Evolutionary conservation across 495 filamentous ascomycete species (phyloP), one percentile per base, ranked within the genome.

Genomic region (Hypoxylon lienhwacheense): DNA sequence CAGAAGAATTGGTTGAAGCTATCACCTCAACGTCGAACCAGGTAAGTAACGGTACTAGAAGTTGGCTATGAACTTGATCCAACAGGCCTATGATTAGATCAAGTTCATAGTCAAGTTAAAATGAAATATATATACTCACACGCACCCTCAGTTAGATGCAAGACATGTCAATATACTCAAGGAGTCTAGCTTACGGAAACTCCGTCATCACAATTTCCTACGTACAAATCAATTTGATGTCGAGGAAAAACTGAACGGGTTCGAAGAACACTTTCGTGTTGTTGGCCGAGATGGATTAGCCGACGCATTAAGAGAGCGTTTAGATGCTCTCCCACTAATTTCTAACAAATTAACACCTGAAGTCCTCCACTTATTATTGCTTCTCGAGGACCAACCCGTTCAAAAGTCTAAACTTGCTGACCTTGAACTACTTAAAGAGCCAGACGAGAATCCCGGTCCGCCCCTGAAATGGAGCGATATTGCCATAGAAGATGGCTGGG

Each of bases 221-320:
- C 83, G 90, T 25, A 89, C 85, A 0, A 93, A 97, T 71, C 92
- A 95, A 61, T 98, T 97, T 66, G 89, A 89, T 22, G 83, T 96
- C 8, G 70, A 81, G 17, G 78, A 79, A 12, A 83, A 80, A 25
- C 77, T 95, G 4, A 81, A 85, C 16, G 93, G 93, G 2, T 76
- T 95, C 12, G 87, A 90, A 54, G 93, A 98, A 69, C 92, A 92
- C 60, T 95, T 95, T 66, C 80, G 82, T 29, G 77, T 97, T 37
- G 74, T 87, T 22, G 84, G 87, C 67, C 79, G 84, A 49, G 91
- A 96, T 65, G 81, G 84, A 11, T 69, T 96, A 19, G 90, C 89
- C n/a, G 84, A 90, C 55, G 89, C 87, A 5, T 76, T 97, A 8
- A 71, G 77, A 15, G 64, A 67, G 15, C 84, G 90, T 16, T 69